Evolutionary conservation across 805 yeast species (phyloP), one percentile per base, ranked within the genome.

Genomic region (Monosporozyma yasuniensis): DNA sequence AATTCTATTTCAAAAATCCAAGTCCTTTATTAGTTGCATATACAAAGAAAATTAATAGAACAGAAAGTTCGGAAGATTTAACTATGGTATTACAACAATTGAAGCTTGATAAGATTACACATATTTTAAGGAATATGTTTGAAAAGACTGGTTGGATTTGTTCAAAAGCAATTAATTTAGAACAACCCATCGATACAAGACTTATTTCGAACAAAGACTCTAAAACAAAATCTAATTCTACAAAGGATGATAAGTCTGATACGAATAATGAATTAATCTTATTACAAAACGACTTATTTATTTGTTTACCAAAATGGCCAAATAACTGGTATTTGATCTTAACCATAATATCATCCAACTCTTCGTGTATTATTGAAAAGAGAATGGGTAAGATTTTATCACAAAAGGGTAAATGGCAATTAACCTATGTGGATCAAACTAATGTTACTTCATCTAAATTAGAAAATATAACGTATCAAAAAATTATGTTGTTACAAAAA

Each of bases 71-170:
- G 4, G 60, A 54, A 23, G 66, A 64, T 37, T 50, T 64, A 35
- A 56, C 57, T 10, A 54, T 50, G 27, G 58, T 64, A 21, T 50
- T 67, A 22, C 68, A 62, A 35, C 57, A 51, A 23, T 54, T 67
- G 21, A 65, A 64, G 49, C 47, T 65, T 41, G 68, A 64, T 42
- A 66, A 64, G 46, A 64, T 64, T 11, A 59, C 57, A 1, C 56
- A 56, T 18, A 57, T 64, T n/a, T 41, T 67, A 11, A 52, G 57
- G 9, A 64, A 64, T 44, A 66, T 67, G 69, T 64, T 67, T 50
- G 65, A 62, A 42, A 67, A 65, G 48, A 64, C 67, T 3, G 68
- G 68, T 21, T 67, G 71, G 71, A 51, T 57, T 30, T 63, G 66
- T 42, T 59, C 61, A 41, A 59, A 56, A 43, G 60, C 61, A 7